Base-by-base conservation (phyloP, 371 early-diverging fungal genomes). In the Sporodiniella umbellata region DNA sequence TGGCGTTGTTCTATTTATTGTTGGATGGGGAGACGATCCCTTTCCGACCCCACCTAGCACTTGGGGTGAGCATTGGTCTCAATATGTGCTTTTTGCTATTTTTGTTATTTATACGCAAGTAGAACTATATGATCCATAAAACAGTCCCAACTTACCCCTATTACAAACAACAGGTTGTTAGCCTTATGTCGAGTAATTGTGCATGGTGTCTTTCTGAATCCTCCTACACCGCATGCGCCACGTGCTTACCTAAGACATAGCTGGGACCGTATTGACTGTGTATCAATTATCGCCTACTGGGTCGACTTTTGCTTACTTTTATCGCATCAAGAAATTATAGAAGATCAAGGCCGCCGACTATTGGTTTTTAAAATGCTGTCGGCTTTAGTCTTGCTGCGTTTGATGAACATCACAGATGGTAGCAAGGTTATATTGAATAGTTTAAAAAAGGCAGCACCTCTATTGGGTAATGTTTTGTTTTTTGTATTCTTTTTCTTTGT, bases 241-340 rank as follows among this genome's bases (percentile, higher is more conserved):
- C 28, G 42, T 10, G 80, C 86, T 0, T 86, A 74, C 42, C 66
- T 86, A 17, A 68, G 86, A 11, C 86, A 86, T 40, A 78, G 79
- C 40, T 86, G 81, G 80, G 84, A 84, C 45, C 70, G 86, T n/a
- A 70, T 86, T 21, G 86, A 86, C 50, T 67, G 84, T 37, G 30
- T 84, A 11, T 72, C 85, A 0, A 74, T 86, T 0, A n/a, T 77
- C 0, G 63, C 69, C 6, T 86, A 72, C 63, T 86, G 83, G 83
- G 63, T 84, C 33, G 80, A 84, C 51, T 58, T 84, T 22, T 52
- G 43, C 15, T 51, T 86, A 11, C 55, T 73, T 30, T 35, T 75
- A 7, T 42, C 64, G 10, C 48, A 60, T 8, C 63, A 67, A 54
- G 72, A 64, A 14, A 59, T 75, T 12, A 35, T 64, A 1, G 72